A percentile compares a stretch with the other conserved stretches of the same genome.
Evolutionary conservation across 306 rosid species (phyloP).

Genomic region (Gillenia trifoliata): DNA sequence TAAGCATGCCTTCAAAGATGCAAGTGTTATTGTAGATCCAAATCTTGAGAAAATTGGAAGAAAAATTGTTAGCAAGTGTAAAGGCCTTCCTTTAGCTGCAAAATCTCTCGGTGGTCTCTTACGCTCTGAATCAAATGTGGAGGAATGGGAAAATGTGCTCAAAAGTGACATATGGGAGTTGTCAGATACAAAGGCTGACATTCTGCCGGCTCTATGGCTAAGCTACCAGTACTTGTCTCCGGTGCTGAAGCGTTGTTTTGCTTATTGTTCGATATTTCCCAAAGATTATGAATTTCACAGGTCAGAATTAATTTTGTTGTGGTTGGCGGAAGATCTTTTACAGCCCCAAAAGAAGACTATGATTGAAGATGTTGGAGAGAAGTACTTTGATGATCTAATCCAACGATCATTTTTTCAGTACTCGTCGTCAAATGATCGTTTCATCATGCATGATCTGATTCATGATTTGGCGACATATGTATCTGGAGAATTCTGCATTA

Average conservation of each 20-base stretch:
- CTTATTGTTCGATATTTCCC: slow-evolving; percentile 19
- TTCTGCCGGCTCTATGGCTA: neutral
- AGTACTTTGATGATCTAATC: slow-evolving; percentile 24
- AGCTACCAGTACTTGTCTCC: slow-evolving; percentile 12
- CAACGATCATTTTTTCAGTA: slow-evolving; percentile 25
- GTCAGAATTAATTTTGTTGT: slow-evolving; percentile 10
- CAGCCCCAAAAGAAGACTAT: neutral
- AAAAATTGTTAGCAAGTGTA: slow-evolving; percentile 1
- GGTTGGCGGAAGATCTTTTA: slow-evolving; percentile 38
- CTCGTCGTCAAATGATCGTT: too few relatives aligned
- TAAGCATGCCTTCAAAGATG: neutral
- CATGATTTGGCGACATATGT: slow-evolving; percentile 1
- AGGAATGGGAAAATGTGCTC: neutral
- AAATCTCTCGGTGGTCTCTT: neutral
- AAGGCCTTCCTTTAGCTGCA: slow-evolving; percentile 3
- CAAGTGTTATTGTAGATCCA: neutral
- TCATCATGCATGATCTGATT: neutral
- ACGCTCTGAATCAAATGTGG: too few relatives aligned
- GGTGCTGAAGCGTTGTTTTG: slow-evolving; percentile 7
- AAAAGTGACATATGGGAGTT: neutral
- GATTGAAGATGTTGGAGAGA: slow-evolving; percentile 3
- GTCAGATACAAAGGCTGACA: neutral
- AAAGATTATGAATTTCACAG: slow-evolving; percentile 16
- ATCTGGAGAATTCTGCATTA: neutral
- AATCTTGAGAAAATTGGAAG: neutral